These are phyloP conservation scores for Gymnopilus dilepis DNA, from an alignment of 768 basidiomycete genomes.

Conservation along the genomic window DNA sequence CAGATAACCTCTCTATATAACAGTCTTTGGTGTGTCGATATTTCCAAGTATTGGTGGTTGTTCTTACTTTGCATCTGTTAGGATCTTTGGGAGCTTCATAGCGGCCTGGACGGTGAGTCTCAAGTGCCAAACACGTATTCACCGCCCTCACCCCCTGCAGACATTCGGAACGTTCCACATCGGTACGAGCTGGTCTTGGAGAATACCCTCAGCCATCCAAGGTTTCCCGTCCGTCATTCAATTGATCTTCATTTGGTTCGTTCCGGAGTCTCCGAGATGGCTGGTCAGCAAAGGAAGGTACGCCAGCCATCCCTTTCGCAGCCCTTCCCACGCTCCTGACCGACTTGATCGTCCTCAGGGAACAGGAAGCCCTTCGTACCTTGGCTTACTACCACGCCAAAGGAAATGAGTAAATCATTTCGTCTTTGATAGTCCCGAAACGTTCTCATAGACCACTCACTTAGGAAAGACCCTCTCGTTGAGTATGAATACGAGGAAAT, in stretches of 20 bases:
- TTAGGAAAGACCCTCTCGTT: constrained; percentile 58
- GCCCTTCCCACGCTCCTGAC: not conserved
- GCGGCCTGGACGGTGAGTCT: constrained; percentile 63
- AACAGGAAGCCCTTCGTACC: constrained; percentile 51
- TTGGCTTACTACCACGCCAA: constrained; percentile 63
- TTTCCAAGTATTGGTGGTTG: not conserved
- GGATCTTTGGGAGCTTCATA: constrained; percentile 34
- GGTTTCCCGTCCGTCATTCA: constrained; percentile 63
- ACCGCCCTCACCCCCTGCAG: not conserved
- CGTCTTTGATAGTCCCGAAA: not conserved
- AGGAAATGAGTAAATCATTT: constrained; percentile 38
- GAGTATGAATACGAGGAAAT: constrained; percentile 68
- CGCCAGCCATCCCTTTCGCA: not conserved
- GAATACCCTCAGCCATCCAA: constrained; percentile 69
- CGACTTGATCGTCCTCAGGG: constrained; percentile 21
- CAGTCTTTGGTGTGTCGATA: constrained; percentile 30
- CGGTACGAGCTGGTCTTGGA: constrained; percentile 66
- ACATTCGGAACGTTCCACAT: constrained; percentile 74
- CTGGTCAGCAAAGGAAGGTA: constrained; percentile 62
- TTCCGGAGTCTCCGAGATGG: constrained; percentile 78
- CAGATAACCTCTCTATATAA: constrained; percentile 30
- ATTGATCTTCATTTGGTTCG: constrained; percentile 59
- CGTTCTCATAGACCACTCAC: not conserved
- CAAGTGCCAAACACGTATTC: not conserved
- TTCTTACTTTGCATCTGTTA: not conserved